Conservation (phyloP, 2,329 filamentous ascomycete genomes). For the Chrysosporium queenslandicum region DNA sequence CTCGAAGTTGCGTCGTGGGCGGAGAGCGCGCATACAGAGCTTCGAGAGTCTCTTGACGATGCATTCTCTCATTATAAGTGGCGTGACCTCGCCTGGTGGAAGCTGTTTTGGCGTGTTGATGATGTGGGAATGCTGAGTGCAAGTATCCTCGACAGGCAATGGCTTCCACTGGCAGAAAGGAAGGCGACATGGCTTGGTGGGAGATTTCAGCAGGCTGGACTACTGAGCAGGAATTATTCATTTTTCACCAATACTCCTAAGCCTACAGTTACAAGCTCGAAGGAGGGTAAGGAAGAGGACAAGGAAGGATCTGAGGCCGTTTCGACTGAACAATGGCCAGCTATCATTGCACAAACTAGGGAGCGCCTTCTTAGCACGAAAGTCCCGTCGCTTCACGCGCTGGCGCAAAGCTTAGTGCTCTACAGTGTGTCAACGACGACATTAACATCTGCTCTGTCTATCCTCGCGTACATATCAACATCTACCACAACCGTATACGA, state of each 20-base stretch:
- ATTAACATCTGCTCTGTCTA: slow-evolving; percentile 48
- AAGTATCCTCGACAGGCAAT: slow-evolving; percentile 65
- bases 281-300: too few relatives aligned
- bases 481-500: slow-evolving; percentile 46
- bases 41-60: slow-evolving; percentile 66
- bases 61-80: slow-evolving; percentile 69
- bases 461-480: slow-evolving; percentile 46
- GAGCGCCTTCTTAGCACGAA: slow-evolving; percentile 55
- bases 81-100: slow-evolving; percentile 83
- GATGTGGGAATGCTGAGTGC: slow-evolving; percentile 76
- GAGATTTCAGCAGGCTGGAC: slow-evolving; percentile 56
- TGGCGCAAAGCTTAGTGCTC: slow-evolving; percentile 64
- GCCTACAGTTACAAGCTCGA: neutral
- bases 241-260: neutral
- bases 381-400: slow-evolving; percentile 59
- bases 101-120: slow-evolving; percentile 88
- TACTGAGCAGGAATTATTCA: slow-evolving; percentile 26
- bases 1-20: slow-evolving; percentile 60
- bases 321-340: slow-evolving; percentile 49
- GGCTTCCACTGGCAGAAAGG: slow-evolving; percentile 68
- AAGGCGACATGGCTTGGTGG: slow-evolving; percentile 76
- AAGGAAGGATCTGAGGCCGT: slow-evolving; percentile 25
- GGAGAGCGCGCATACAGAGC: slow-evolving; percentile 67
- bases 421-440: slow-evolving; percentile 65
- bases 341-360: slow-evolving; percentile 63